Evolutionary conservation across 1,284 basidiomycete genomes (phyloP).

Genomic region (Cutaneotrichosporon sp.): DNA sequence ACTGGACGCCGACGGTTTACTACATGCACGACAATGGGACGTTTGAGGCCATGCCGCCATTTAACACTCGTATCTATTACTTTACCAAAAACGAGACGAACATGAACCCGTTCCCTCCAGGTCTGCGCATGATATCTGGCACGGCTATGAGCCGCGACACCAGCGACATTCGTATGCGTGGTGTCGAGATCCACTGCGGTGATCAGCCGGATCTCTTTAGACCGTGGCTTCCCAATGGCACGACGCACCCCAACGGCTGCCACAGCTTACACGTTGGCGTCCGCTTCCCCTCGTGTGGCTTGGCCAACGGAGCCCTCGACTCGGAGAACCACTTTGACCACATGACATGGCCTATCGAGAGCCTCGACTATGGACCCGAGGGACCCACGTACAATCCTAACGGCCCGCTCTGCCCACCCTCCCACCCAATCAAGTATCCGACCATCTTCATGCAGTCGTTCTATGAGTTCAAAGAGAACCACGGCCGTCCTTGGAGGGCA

Average conservation of each 20-base stretch:
- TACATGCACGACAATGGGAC: constrained; percentile 20
- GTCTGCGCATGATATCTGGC: constrained; percentile 48
- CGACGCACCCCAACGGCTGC: constrained; percentile 37
- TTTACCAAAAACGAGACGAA: constrained; percentile 30
- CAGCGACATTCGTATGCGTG: constrained; percentile 21
- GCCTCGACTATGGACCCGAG: constrained; percentile 14
- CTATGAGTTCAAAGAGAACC: constrained; percentile 3
- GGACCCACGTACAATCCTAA: background rate
- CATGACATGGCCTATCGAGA: constrained; percentile 41
- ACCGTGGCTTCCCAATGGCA: constrained; percentile 38
- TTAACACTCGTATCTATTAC: constrained; percentile 45
- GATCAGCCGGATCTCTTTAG: constrained; percentile 24
- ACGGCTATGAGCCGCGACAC: constrained; percentile 29
- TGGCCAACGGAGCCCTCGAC: constrained; percentile 36
- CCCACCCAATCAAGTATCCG: constrained; percentile 42
- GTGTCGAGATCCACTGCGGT: constrained; percentile 39
- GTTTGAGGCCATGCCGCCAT: constrained; percentile 31
- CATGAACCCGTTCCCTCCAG: constrained; percentile 47
- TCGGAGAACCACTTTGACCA: constrained; percentile 49
- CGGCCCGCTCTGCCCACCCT: constrained; percentile 14
- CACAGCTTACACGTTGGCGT: constrained; percentile 27
- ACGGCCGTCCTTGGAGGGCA: constrained; percentile 12
- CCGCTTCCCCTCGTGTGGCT: constrained; percentile 46
- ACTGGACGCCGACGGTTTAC: constrained; percentile 39
- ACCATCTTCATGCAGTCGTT: constrained; percentile 41